These are phyloP conservation scores for Lepidium sativum DNA, from an alignment of 345 rosid species.

Conservation along the genomic window DNA sequence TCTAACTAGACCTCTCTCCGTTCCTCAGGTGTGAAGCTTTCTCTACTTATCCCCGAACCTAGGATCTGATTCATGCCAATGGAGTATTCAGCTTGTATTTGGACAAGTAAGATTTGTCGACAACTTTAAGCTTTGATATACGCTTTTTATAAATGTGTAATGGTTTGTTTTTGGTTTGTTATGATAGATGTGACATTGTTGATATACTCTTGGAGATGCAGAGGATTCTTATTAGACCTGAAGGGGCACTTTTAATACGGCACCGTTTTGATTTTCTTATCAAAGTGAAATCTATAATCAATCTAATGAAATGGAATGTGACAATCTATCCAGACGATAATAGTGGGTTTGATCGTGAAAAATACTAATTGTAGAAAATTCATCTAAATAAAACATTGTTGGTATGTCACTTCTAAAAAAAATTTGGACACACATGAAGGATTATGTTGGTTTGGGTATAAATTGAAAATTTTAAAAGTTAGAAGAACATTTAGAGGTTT, in stretches of 20 bases:
- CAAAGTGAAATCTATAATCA: slow-evolving; percentile 34
- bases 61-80: slow-evolving; percentile 53
- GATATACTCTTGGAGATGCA: slow-evolving; percentile 57
- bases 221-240: slow-evolving; percentile 54
- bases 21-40: slow-evolving; percentile 45
- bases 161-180: background rate
- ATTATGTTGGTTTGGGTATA: slow-evolving; percentile 4
- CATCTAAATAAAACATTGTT: too few species aligned
- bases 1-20: background rate
- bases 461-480: background rate
- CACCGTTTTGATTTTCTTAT: slow-evolving; percentile 43
- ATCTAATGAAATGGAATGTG: slow-evolving; percentile 45
- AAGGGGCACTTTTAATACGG: slow-evolving; percentile 44
- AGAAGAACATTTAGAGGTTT: background rate
- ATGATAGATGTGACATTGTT: slow-evolving; percentile 43
- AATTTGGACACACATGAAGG: background rate
- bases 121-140: background rate
- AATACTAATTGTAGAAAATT: slow-evolving; percentile 35
- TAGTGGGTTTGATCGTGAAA: slow-evolving; percentile 38
- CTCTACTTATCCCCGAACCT: slow-evolving; percentile 48
- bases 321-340: slow-evolving; percentile 33
- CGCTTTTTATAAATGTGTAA: background rate
- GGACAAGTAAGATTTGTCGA: slow-evolving; percentile 43
- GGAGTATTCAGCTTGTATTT: slow-evolving; percentile 52
- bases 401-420: too few species aligned